These are phyloP conservation scores for Stenogyne calaminthoides DNA, from an alignment of 305 asterid species.

Conservation along the genomic window DNA sequence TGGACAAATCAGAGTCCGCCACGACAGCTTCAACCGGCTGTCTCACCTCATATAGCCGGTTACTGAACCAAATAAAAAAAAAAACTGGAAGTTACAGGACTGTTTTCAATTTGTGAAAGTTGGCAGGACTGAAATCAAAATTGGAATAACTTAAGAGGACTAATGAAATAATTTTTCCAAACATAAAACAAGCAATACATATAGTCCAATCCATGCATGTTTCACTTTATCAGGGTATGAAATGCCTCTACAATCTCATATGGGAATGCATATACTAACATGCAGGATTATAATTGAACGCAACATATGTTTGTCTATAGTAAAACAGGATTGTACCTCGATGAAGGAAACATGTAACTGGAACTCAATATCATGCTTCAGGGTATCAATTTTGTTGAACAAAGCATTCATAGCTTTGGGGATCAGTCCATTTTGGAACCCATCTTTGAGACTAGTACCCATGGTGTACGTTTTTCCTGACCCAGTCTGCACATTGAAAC, in stretches of 20 bases:
- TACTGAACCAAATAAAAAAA: too few relatives aligned
- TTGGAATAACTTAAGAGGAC: too few relatives aligned
- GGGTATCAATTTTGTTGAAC: slow-evolving; percentile 79
- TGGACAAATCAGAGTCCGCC: too few relatives aligned
- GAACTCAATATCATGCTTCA: slow-evolving; percentile 88
- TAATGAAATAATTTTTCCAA: too few relatives aligned
- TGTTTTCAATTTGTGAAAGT: too few relatives aligned
- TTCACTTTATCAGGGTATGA: too few relatives aligned
- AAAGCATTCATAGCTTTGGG: slow-evolving; percentile 90
- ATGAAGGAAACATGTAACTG: slow-evolving; percentile 94
- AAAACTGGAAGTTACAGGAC: too few relatives aligned
- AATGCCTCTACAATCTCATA: not conserved
- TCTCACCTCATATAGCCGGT: too few relatives aligned
- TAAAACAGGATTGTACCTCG: slow-evolving; percentile 55
- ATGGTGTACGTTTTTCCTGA: slow-evolving; percentile 97
- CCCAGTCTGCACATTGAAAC: slow-evolving; percentile 77
- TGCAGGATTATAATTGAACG: not conserved
- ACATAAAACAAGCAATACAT: not conserved
- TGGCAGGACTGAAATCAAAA: too few relatives aligned
- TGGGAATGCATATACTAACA: not conserved
- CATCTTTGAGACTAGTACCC: slow-evolving; percentile 94
- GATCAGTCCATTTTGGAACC: slow-evolving; percentile 77
- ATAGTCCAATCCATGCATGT: not conserved
- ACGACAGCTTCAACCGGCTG: too few relatives aligned
- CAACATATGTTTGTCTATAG: not conserved